Evolutionary conservation across 2,329 filamentous ascomycete genomes (phyloP).

Genomic region (Claviceps africana): DNA sequence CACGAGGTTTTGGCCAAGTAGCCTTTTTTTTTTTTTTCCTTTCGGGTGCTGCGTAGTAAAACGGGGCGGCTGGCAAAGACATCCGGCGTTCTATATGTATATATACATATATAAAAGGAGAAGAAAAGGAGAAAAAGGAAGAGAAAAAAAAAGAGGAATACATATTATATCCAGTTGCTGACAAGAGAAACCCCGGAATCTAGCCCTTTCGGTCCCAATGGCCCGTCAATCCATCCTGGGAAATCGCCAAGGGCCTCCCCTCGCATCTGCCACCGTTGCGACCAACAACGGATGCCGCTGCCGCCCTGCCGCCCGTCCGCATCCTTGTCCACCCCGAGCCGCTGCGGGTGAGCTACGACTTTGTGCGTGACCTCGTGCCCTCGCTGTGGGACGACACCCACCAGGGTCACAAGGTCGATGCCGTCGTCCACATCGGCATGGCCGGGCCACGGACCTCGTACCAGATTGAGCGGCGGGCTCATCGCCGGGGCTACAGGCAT

Average conservation of each 20-base stretch:
- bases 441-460: constrained; percentile 52
- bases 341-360: constrained; percentile 57
- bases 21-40: too few relatives aligned
- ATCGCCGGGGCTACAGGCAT: constrained; percentile 57
- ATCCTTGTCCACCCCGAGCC: constrained; percentile 52
- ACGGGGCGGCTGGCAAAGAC: too few relatives aligned
- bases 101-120: too few relatives aligned
- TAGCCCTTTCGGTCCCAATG: constrained; percentile 60
- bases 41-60: too few relatives aligned
- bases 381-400: constrained; percentile 36
- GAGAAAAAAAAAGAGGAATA: neutral
- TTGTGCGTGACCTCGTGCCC: constrained; percentile 50
- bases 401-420: constrained; percentile 37
- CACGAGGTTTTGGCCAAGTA: neutral
- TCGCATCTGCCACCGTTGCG: constrained; percentile 42
- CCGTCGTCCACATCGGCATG: constrained; percentile 70
- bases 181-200: neutral
- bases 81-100: too few relatives aligned
- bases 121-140: too few relatives aligned
- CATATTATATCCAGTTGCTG: constrained; percentile 5
- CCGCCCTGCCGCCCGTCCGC: constrained; percentile 33
- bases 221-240: constrained; percentile 65
- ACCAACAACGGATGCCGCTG: constrained; percentile 24
- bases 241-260: constrained; percentile 60
- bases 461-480: constrained; percentile 54